These are phyloP conservation scores for Trichomonascaceae sp. DNA, from an alignment of 1,139 yeast genomes.

Conservation along the genomic window DNA sequence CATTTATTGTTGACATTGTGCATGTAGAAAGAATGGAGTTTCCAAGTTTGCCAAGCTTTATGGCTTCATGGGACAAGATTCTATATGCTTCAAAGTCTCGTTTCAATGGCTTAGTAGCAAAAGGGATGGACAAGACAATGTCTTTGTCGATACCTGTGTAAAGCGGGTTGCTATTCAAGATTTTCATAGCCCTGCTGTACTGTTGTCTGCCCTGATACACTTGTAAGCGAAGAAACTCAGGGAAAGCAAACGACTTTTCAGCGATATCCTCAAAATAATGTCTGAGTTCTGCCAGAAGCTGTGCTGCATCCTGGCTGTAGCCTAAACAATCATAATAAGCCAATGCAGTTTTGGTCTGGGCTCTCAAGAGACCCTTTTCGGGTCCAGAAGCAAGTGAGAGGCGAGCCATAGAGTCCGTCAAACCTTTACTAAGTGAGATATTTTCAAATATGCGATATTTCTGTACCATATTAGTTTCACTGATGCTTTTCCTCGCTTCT, in stretches of 20 bases:
- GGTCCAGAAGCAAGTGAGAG: background rate
- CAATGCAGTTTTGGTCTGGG: background rate
- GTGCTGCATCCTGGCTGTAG: background rate
- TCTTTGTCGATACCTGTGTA: constrained; percentile 6
- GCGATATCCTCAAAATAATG: background rate
- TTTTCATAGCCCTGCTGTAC: background rate
- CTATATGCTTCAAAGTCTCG: background rate
- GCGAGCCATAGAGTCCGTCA: background rate
- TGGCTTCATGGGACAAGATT: background rate
- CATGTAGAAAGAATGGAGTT: background rate
- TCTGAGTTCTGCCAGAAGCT: background rate
- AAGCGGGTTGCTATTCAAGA: constrained; percentile 5
- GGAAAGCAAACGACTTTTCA: background rate
- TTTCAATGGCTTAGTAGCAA: constrained; percentile 1
- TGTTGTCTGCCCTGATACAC: background rate
- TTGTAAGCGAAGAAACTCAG: constrained; percentile 2
- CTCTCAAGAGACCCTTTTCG: constrained; percentile 1
- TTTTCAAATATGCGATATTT: background rate
- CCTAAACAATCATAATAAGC: background rate
- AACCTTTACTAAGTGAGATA: background rate
- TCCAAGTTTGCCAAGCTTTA: background rate
- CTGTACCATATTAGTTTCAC: background rate
- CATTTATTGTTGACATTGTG: background rate
- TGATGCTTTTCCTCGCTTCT: background rate
- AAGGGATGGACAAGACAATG: constrained; percentile 6